Base-by-base conservation (phyloP, 768 basidiomycete genomes). In the Leccinum subgranulosum region DNA sequence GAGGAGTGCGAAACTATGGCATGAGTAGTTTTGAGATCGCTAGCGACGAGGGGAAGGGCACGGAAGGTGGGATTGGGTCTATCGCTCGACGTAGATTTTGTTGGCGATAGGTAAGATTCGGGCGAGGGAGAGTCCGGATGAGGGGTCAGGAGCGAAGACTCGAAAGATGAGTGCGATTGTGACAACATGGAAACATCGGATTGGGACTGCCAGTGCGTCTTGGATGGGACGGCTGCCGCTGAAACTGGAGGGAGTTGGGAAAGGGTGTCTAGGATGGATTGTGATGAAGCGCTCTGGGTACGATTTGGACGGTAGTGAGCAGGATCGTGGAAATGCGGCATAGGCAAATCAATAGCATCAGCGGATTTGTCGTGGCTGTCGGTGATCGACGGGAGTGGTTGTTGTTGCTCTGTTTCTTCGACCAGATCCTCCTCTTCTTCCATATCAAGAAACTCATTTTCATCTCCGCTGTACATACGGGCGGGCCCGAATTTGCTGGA, bases 1-100 rank as follows among this genome's bases (percentile, higher is more conserved):
- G 88, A 85, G 12, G 92, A 94, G 55, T 87, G 86, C 2, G 85
- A 85, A 28, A 98, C 93, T 7, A 73, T 69, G 55, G 92, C 79
- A 27, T 75, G 79, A 3, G 93, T 92, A 50, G 80, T 81, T 36
- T 85, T 84, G 14, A 98, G 85, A 66, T 96, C 91, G 14, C 76
- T 72, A 4, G 84, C 75, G 21, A 92, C 72, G 25, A 92, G 76
- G 12, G 88, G 89, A 23, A 92, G 81, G 2, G 86, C 85, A 52
- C 90, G 87, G 74, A 88, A 91, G 23, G 78, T 79, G 41, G 81
- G 67, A 53, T 66, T 66, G 58, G 57, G 64, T 28, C 71, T 49
- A 64, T 68, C 56, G 61, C 65, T 54, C 17, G 69, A 64, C 45
- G 54, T 56, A 48, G 71, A 46, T 51, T 62, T 64, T 21, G 59